phyloP scores from a whole-genome alignment of 2,329 filamentous ascomycete species.

The Xylogone sp. region DNA sequence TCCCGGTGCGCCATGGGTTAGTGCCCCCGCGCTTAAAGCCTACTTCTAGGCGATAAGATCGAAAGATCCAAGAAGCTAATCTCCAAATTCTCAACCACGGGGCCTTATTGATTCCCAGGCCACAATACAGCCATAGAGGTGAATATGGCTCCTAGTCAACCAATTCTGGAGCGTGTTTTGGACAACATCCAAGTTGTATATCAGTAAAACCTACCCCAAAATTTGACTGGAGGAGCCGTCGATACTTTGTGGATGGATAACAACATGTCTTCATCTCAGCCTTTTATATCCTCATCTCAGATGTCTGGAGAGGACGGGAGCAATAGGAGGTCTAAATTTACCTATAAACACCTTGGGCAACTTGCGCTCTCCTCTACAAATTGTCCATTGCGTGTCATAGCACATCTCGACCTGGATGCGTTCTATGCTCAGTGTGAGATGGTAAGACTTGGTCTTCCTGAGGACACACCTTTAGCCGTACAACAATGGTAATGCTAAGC shows the following conservation, averaged over 20 bases:
- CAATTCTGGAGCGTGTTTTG: too few species aligned
- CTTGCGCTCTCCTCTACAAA: slow-evolving; percentile 67
- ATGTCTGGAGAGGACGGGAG: slow-evolving; percentile 24
- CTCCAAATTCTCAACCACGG: too few species aligned
- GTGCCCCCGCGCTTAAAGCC: too few species aligned
- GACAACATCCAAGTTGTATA: too few species aligned
- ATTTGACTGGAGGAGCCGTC: background rate
- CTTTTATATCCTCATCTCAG: slow-evolving; percentile 42
- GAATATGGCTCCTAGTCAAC: too few species aligned
- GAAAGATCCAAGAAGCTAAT: too few species aligned
- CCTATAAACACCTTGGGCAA: slow-evolving; percentile 75
- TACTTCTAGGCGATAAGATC: too few species aligned
- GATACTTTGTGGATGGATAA: background rate
- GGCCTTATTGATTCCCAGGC: too few species aligned
- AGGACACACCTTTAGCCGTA: slow-evolving; percentile 80
- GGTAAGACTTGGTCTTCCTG: slow-evolving; percentile 71
- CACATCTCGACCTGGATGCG: slow-evolving; percentile 92
- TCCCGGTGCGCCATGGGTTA: too few species aligned
- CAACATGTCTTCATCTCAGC: slow-evolving; percentile 44
- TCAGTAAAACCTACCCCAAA: too few species aligned
- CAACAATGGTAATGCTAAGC: slow-evolving; percentile 69
- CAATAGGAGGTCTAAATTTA: slow-evolving; percentile 65
- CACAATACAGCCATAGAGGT: too few species aligned
- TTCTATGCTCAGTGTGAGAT: slow-evolving; percentile 98
- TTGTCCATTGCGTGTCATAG: slow-evolving; percentile 80